Conservation (phyloP, 2,329 filamentous ascomycete species). For the Phaeosphaeriaceae sp. region DNA sequence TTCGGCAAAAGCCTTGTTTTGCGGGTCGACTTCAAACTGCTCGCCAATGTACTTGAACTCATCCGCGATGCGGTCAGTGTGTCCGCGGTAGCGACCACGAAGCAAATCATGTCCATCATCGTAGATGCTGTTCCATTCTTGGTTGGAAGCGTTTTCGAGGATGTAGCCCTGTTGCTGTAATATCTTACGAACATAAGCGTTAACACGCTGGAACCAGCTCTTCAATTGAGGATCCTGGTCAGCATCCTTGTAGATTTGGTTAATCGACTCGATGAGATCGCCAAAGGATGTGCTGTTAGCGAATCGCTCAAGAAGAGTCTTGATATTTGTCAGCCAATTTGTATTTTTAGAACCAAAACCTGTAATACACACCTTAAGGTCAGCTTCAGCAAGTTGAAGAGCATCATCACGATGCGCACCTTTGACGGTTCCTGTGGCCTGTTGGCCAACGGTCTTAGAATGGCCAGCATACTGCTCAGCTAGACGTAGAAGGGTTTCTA, state of each 20-base stretch:
- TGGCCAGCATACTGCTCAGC: conserved; percentile 86
- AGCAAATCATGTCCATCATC: conserved; percentile 86
- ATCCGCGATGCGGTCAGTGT: conserved; percentile 85
- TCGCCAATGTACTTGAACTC: conserved; percentile 88
- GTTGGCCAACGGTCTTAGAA: conserved; percentile 67
- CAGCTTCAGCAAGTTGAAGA: conserved; percentile 74
- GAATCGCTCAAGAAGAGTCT: conserved; percentile 90
- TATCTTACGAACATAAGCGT: conserved; percentile 80
- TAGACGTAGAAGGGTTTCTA: conserved; percentile 82
- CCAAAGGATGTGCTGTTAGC: conserved; percentile 92
- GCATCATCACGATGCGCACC: conserved; percentile 70
- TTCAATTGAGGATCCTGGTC: conserved; percentile 86
- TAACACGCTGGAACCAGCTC: conserved; percentile 82
- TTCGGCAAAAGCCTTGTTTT: conserved; percentile 80
- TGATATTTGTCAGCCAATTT: conserved; percentile 59
- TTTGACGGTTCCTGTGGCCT: conserved; percentile 72
- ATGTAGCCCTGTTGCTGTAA: conserved; percentile 91
- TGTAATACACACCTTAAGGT: conserved; percentile 69
- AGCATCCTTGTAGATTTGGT: conserved; percentile 84
- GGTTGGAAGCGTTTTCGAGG: conserved; percentile 77
- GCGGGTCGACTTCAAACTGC: conserved; percentile 86
- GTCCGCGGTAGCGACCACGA: conserved; percentile 82
- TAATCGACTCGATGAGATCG: conserved; percentile 84
- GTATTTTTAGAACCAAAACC: conserved; percentile 48
- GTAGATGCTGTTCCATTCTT: conserved; percentile 83